Evolutionary conservation across 495 filamentous ascomycete genomes (phyloP).

Genomic region (Lepidopterella palustris): DNA sequence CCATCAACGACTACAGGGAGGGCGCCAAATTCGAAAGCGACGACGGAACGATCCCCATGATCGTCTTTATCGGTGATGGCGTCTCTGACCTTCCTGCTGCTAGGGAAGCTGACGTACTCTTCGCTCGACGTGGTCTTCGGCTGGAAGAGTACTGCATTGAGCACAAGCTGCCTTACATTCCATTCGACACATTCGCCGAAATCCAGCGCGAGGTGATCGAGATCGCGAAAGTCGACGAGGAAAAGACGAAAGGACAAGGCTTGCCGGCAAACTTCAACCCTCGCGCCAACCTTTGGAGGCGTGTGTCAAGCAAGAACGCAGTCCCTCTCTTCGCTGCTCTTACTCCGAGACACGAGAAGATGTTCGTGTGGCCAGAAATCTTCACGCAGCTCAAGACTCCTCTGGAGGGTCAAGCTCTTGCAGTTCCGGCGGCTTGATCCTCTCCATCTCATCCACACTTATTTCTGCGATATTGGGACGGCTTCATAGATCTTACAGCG

Average conservation of each 20-base stretch:
- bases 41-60: constrained; percentile 59
- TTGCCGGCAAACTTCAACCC: constrained; percentile 62
- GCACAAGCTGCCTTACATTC: constrained; percentile 54
- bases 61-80: constrained; percentile 74
- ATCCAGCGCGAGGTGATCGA: constrained; percentile 57
- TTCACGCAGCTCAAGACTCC: constrained; percentile 14
- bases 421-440: not conserved
- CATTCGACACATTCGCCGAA: constrained; percentile 63
- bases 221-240: constrained; percentile 55
- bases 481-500: no score
- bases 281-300: constrained; percentile 64
- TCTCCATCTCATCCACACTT: no score
- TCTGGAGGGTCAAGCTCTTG: constrained; percentile 1
- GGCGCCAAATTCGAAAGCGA: constrained; percentile 48
- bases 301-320: constrained; percentile 53
- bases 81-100: constrained; percentile 70
- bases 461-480: no score
- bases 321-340: constrained; percentile 52
- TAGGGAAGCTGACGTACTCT: constrained; percentile 68
- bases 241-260: constrained; percentile 59
- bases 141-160: constrained; percentile 67
- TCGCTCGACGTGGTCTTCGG: constrained; percentile 60
- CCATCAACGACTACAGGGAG: constrained; percentile 54
- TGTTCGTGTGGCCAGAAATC: constrained; percentile 59
- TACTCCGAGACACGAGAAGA: constrained; percentile 56